Percentiles rank a stretch among this genome's conserved stretches.
Evolutionary conservation across 1,284 basidiomycete genomes (phyloP).

Genomic region (Gymnopus androsaceus): DNA sequence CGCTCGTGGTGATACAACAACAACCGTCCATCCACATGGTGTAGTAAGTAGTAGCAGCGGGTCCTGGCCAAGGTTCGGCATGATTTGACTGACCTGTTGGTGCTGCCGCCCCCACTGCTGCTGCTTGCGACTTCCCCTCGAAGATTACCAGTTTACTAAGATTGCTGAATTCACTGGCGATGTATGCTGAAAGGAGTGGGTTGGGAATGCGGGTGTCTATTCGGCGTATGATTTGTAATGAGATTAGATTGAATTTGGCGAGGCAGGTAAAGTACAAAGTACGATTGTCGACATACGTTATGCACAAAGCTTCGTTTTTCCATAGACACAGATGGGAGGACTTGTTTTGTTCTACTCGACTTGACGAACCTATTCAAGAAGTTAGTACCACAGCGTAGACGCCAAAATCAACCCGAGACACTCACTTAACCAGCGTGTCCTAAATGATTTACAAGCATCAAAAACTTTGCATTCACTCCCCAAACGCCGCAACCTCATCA

Average conservation of each 20-base stretch:
- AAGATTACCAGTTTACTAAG: slow-evolving; percentile 63
- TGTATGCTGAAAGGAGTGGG: slow-evolving; percentile 62
- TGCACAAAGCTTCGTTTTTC: slow-evolving; percentile 80
- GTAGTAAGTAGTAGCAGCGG: background rate
- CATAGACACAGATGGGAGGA: slow-evolving; percentile 81
- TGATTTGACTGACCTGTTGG: slow-evolving; percentile 10
- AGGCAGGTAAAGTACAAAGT: slow-evolving; percentile 11
- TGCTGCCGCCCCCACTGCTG: slow-evolving; percentile 19
- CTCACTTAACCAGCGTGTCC: slow-evolving; percentile 76
- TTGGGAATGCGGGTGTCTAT: slow-evolving; percentile 78
- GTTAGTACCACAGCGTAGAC: background rate
- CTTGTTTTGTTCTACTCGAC: slow-evolving; percentile 68
- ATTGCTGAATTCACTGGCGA: slow-evolving; percentile 30
- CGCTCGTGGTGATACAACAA: background rate
- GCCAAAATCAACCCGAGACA: slow-evolving; percentile 21
- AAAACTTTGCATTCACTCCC: slow-evolving; percentile 67
- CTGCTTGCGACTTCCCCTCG: slow-evolving; percentile 31
- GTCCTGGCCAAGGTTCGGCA: slow-evolving; percentile 8
- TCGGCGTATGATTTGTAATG: slow-evolving; percentile 67
- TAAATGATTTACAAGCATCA: slow-evolving; percentile 75
- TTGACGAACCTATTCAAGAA: slow-evolving; percentile 57
- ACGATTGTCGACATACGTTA: slow-evolving; percentile 65
- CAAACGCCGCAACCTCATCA: slow-evolving; percentile 64
- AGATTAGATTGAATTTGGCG: background rate
- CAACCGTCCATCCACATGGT: slow-evolving; percentile 13